Base-by-base conservation (phyloP, 148 eudicot species). In the Rhododendron molle region DNA sequence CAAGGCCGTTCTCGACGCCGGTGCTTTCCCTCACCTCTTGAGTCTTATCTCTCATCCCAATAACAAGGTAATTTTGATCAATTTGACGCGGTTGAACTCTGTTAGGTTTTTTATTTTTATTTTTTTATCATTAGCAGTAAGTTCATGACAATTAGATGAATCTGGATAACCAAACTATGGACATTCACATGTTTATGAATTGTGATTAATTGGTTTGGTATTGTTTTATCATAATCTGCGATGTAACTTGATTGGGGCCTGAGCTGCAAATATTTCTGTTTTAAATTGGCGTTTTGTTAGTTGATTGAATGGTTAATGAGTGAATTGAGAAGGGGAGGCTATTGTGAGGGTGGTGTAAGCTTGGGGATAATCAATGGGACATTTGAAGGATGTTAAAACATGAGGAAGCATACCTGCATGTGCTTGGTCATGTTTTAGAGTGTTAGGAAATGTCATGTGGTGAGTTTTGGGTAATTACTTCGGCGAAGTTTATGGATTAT, bases 1-100 rank as follows among this genome's bases (percentile, higher is more conserved):
- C n/a, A 85, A 84, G 90, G 99, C 98, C 7, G 99, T 96, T 12
- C 86, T 96, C 32, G 94, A 93, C 73, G 91, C 94, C 11, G 99
- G 96, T 79, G 98, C 98, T 78, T 87, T 97, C 79, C 88, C 91
- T 49, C 89, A 89, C 84, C 91, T 97, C 5, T 84, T 92, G 8
- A 58, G 86, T 34, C 94, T 97, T 10, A 54, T 97, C 72, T 88
- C 92, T 7, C 90, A 94, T 89, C 89, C 88, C 2, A 91, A 95
- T 52, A 87, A 73, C 9, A 96, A 96, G 98, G 98, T 92, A 69
- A 82, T 30, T 50, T 80, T 15, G 7, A 16, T 52, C 13, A 1
- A 18, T 72, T 79, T 54, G 32, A 60, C 52, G 3, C 47, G 10
- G 10, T 78, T 79, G 77, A 30, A 46, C 32, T 79, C 73, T 52